Base-by-base conservation (phyloP, 352 stramenopile genomes). In the Globisporangium takayamanum region DNA sequence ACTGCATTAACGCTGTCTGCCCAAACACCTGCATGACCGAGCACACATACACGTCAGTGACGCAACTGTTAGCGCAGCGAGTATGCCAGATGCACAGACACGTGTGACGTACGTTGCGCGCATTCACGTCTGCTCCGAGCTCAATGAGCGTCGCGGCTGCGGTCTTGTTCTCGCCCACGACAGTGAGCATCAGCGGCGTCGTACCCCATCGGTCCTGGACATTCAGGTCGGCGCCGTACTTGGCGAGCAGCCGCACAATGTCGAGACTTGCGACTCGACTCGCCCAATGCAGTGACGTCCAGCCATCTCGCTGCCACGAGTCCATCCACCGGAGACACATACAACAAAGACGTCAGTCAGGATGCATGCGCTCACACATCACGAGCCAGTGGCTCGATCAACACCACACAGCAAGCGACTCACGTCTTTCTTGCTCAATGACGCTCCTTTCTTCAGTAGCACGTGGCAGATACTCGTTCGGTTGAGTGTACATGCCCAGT, bases 361-460 rank as follows among this genome's bases (percentile, higher is more conserved):
- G 30, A 5, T 8, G 30, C 8, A 22, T 36, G 30, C 30, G 8
- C 30, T 36, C 30, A 36, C 30, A 36, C 2, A 36, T 36, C 30
- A 8, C 30, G 30, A 36, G 8, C 8, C 30, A 8, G 8, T 36
- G 30, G 30, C 8, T 36, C 30, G 30, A 26, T 7, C 8, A 44
- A 12, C 6, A 39, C 33, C 33, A 39, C 28, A 18, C 6, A 37
- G 18, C 44, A 28, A 16, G 18, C 15, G 0, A 53, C 70, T 25
- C 69, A 90, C 80, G 53, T 92, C 84, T 71, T 90, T 88, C 66
- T 80, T 86, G 50, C 78, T 88, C 50, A 92, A 66, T 10, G 68
- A 82, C 5, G 83, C 80, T 51, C 80, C 80, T 64, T 93, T 91
- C 60, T 91, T 91, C 6, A 93, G 74, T 46, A 93, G 53, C n/a